These are phyloP conservation scores for Skeletonema grethae DNA, from an alignment of 108 stramenopile genomes.

Conservation along the genomic window DNA sequence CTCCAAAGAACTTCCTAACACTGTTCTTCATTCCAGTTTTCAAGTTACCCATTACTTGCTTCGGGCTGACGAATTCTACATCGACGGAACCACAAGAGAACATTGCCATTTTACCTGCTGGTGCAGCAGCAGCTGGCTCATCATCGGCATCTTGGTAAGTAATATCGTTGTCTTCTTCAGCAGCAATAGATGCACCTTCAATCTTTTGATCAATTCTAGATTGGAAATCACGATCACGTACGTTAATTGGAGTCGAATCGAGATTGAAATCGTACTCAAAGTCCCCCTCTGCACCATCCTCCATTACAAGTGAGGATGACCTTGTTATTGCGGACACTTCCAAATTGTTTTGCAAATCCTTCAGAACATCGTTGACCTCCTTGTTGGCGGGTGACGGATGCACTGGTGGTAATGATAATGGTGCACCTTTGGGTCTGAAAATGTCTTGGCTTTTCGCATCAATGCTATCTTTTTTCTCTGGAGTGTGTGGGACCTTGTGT, in stretches of 20 bases:
- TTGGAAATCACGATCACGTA: not conserved
- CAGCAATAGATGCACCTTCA: not conserved
- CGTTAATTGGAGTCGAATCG: not conserved
- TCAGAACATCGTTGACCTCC: not conserved
- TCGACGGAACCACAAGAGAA: not conserved
- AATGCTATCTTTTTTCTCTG: not conserved
- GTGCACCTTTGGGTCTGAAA: not conserved
- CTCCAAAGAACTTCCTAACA: not conserved
- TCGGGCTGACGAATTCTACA: not conserved
- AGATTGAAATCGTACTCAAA: not conserved
- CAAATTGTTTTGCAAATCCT: not conserved
- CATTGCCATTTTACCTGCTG: not conserved
- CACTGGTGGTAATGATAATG: not conserved
- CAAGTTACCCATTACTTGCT: not conserved
- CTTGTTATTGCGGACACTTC: constrained; percentile 2
- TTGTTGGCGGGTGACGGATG: not conserved
- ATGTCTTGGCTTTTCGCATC: not conserved
- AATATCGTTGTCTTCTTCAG: not conserved
- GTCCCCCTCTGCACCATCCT: not conserved
- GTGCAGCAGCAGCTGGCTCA: not conserved
- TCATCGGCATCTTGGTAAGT: not conserved
- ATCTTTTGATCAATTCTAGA: not conserved
- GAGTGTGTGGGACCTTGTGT: not conserved
- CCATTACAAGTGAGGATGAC: not conserved
- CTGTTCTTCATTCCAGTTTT: not conserved